Conservation (phyloP, 768 basidiomycete genomes). For the Gloeostereum incarnatum region DNA sequence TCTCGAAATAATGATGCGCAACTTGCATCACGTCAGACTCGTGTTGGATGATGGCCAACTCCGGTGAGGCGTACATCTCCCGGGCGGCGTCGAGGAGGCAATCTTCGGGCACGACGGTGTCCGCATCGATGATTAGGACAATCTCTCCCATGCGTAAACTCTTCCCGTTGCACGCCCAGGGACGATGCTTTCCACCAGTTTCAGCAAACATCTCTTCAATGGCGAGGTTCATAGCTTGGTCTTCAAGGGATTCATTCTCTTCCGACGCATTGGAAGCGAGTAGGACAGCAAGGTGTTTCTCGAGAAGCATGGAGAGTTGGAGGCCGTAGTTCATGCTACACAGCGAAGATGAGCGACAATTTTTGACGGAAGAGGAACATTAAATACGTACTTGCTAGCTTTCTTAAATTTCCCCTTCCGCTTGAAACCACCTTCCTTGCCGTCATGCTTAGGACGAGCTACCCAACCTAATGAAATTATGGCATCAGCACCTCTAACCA, state of each 20-base stretch:
- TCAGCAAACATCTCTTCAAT: constrained; percentile 64
- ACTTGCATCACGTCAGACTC: constrained; percentile 53
- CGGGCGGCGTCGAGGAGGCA: constrained; percentile 86
- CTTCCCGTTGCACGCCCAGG: constrained; percentile 72
- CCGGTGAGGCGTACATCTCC: constrained; percentile 71
- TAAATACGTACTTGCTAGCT: constrained; percentile 37
- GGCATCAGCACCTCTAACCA: background rate
- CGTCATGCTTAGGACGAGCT: constrained; percentile 66
- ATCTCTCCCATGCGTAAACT: constrained; percentile 69
- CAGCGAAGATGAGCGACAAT: background rate
- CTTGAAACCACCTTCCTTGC: constrained; percentile 77
- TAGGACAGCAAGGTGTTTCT: constrained; percentile 39
- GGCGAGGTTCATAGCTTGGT: constrained; percentile 63
- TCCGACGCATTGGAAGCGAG: background rate
- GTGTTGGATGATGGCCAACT: constrained; percentile 85
- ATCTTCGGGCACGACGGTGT: constrained; percentile 67
- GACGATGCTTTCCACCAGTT: constrained; percentile 41
- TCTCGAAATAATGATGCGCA: constrained; percentile 83
- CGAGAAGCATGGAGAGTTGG: constrained; percentile 53
- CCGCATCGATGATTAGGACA: constrained; percentile 75
- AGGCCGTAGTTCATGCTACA: constrained; percentile 78
- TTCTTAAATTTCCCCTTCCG: constrained; percentile 91
- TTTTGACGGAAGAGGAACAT: background rate
- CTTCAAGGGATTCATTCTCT: constrained; percentile 49
- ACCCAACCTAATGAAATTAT: constrained; percentile 38